phyloP scores from a whole-genome alignment of 2,329 filamentous ascomycete species.

The Plenodomus lindquistii region DNA sequence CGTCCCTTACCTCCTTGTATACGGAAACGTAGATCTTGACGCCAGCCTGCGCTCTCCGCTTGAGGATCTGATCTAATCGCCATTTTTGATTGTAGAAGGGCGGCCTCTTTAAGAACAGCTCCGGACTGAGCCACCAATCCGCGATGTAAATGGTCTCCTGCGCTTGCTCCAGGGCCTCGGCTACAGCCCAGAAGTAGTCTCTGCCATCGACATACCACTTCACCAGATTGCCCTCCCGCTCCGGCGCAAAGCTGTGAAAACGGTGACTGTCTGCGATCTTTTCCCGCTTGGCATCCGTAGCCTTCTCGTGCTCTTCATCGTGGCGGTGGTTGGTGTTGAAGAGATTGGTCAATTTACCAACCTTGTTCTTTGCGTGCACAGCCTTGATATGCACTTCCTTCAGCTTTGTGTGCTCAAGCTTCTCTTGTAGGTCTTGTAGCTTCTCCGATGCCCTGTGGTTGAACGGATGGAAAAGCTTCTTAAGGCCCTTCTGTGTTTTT shows the following conservation, averaged over 20 bases:
- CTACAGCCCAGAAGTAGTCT: constrained; percentile 94
- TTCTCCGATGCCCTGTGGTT: constrained; percentile 32
- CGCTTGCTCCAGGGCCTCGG: constrained; percentile 83
- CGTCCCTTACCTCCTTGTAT: constrained; percentile 71
- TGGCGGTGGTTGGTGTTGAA: constrained; percentile 90
- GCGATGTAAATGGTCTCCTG: constrained; percentile 93
- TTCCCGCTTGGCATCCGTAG: constrained; percentile 78
- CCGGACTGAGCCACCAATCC: constrained; percentile 96
- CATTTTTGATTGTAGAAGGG: constrained; percentile 82
- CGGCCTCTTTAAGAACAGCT: constrained; percentile 82
- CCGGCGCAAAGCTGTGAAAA: constrained; percentile 88
- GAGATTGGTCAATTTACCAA: constrained; percentile 67
- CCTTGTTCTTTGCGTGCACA: constrained; percentile 62
- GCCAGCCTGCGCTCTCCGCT: constrained; percentile 84
- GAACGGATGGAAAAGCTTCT: constrained; percentile 47
- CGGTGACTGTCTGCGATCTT: constrained; percentile 74
- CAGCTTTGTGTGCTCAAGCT: constrained; percentile 53
- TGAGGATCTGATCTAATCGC: constrained; percentile 83
- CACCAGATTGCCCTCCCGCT: constrained; percentile 79
- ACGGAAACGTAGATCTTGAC: constrained; percentile 94
- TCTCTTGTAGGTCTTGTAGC: constrained; percentile 45
- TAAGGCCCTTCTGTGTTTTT: constrained; percentile 28
- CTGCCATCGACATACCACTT: constrained; percentile 98
- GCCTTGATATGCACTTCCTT: constrained; percentile 57
- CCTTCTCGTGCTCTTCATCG: constrained; percentile 88